These are phyloP conservation scores for Sporothrix brasiliensis DNA, from an alignment of 2,329 filamentous ascomycete genomes.

Conservation along the genomic window DNA sequence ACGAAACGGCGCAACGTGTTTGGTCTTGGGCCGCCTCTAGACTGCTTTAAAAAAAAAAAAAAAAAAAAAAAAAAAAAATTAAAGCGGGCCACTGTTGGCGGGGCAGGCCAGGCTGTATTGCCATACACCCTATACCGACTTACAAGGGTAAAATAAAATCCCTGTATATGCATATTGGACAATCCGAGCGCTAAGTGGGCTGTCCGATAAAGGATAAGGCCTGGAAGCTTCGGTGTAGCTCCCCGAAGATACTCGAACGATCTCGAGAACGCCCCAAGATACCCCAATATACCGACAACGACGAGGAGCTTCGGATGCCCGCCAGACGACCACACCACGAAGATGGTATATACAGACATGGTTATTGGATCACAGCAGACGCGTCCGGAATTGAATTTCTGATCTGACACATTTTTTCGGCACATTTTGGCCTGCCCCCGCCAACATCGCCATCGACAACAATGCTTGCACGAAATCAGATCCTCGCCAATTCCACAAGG, in stretches of 20 bases:
- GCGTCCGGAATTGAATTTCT: background rate
- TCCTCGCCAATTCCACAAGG: slow-evolving; percentile 41
- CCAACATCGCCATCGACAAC: slow-evolving; percentile 26
- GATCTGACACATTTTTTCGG: background rate
- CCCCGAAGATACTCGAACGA: slow-evolving; percentile 34
- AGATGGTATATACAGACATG: slow-evolving; percentile 6
- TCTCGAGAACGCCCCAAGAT: slow-evolving; percentile 18
- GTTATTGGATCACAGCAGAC: background rate
- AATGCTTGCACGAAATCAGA: slow-evolving; percentile 48
- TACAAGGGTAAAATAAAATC: background rate
- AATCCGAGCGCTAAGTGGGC: background rate
- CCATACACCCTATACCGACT: background rate
- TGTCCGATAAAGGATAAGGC: slow-evolving; percentile 29
- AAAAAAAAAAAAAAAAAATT: slow-evolving; percentile 14
- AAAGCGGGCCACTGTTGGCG: slow-evolving; percentile 20
- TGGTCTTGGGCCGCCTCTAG: slow-evolving; percentile 16
- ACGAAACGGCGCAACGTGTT: background rate
- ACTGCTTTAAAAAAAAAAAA: background rate
- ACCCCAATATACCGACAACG: slow-evolving; percentile 21
- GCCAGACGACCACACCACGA: background rate
- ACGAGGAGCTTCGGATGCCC: background rate
- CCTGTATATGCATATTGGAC: background rate
- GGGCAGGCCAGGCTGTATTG: slow-evolving; percentile 22
- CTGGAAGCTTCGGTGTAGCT: slow-evolving; percentile 32
- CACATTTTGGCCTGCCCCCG: background rate